phyloP scores from a whole-genome alignment of 2,329 filamentous ascomycete species.

The Ophiostoma sp. region DNA sequence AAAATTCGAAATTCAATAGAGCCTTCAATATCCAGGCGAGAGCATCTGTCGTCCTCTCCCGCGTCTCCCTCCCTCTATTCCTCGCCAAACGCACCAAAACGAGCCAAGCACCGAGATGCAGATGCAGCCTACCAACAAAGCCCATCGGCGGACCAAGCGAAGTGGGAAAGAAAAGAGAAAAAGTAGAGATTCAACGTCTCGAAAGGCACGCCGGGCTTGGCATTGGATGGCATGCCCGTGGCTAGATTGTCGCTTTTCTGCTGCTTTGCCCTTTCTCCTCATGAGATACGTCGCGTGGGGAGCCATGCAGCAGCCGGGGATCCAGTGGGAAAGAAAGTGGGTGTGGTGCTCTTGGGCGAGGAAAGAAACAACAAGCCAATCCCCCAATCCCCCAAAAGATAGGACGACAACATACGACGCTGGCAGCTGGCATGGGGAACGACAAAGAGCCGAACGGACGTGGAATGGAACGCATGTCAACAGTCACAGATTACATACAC shows the following conservation, averaged over 20 bases:
- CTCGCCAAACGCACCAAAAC: slow-evolving; percentile 2
- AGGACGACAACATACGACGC: not conserved
- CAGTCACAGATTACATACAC: not conserved
- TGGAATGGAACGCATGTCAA: not conserved
- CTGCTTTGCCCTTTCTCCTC: not conserved
- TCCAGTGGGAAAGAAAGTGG: not conserved
- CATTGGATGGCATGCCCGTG: slow-evolving; percentile 19
- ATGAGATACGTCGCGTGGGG: slow-evolving; percentile 6
- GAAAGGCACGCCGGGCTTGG: slow-evolving; percentile 1
- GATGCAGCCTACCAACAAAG: not conserved
- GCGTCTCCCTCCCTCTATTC: not conserved
- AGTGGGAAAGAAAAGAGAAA: not conserved
- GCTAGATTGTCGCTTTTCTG: slow-evolving; percentile 7
- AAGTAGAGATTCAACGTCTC: not conserved
- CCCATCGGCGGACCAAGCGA: not conserved
- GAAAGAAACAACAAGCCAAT: not conserved
- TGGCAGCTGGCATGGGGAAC: not conserved
- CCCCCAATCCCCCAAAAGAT: not conserved
- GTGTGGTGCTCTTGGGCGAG: not conserved
- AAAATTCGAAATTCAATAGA: not conserved
- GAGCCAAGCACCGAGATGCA: not conserved
- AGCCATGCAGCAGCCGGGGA: not conserved
- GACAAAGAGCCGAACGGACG: not conserved
- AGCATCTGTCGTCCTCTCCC: not conserved
- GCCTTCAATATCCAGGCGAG: not conserved